Evolutionary conservation across 2,329 filamentous ascomycete species (phyloP).

Genomic region (Cytospora schulzeri): DNA sequence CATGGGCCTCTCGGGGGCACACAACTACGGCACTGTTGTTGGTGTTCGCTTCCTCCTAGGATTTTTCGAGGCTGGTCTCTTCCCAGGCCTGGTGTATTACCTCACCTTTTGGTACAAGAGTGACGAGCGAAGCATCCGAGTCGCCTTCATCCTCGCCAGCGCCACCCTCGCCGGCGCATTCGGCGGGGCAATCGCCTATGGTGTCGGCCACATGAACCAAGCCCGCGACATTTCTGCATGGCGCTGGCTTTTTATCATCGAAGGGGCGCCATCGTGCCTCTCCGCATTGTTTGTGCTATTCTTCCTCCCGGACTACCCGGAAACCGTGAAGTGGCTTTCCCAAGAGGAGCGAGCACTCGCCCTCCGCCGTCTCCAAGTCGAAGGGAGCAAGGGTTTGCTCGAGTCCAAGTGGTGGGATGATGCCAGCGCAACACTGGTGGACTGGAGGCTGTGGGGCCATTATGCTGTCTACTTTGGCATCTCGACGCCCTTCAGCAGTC

Average conservation of each 20-base stretch:
- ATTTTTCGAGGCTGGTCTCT: slow-evolving; percentile 69
- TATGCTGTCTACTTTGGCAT: slow-evolving; percentile 48
- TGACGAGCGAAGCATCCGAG: slow-evolving; percentile 67
- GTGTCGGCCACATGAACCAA: slow-evolving; percentile 69
- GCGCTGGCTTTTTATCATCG: slow-evolving; percentile 67
- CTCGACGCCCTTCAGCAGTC: slow-evolving; percentile 39
- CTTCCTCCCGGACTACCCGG: slow-evolving; percentile 65
- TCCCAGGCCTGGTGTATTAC: slow-evolving; percentile 54
- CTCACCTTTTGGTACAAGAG: slow-evolving; percentile 74
- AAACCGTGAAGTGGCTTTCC: slow-evolving; percentile 64
- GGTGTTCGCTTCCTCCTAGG: slow-evolving; percentile 68
- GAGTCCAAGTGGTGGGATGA: slow-evolving; percentile 64
- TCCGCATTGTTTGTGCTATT: slow-evolving; percentile 60
- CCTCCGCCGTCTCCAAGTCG: slow-evolving; percentile 42
- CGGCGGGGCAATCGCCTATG: slow-evolving; percentile 71
- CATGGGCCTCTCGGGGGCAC: slow-evolving; percentile 65
- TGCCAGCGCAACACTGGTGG: slow-evolving; percentile 67
- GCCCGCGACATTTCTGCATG: slow-evolving; percentile 58
- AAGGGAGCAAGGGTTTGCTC: slow-evolving; percentile 58
- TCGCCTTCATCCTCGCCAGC: slow-evolving; percentile 69
- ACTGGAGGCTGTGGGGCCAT: slow-evolving; percentile 66
- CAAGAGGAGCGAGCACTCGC: slow-evolving; percentile 60
- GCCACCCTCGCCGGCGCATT: slow-evolving; percentile 71
- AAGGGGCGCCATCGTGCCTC: slow-evolving; percentile 47
- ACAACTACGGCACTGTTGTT: slow-evolving; percentile 63